Conservation (phyloP, 1,139 yeast species). For the Nematodospora anomalae region DNA sequence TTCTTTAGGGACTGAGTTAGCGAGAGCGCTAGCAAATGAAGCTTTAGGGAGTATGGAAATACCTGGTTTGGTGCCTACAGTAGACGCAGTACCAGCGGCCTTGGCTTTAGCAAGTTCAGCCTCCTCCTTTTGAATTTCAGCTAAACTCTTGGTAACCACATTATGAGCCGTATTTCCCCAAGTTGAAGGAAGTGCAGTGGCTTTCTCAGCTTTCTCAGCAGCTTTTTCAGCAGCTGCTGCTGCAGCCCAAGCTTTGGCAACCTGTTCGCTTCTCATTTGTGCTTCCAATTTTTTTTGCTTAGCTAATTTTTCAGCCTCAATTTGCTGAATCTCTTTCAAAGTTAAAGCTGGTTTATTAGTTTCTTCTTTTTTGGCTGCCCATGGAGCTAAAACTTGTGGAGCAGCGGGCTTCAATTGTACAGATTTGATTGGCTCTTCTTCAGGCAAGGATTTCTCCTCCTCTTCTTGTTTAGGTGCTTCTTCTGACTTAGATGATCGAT, state of each 20-base stretch:
- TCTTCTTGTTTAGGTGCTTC: constrained; percentile 5
- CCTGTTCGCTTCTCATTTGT: constrained; percentile 32
- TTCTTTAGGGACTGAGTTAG: constrained; percentile 28
- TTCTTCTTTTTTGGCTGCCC: constrained; percentile 17
- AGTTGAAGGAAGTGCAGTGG: constrained; percentile 47
- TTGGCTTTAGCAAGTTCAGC: constrained; percentile 39
- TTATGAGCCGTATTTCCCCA: constrained; percentile 46
- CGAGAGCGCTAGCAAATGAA: constrained; percentile 35
- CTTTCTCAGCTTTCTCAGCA: constrained; percentile 21
- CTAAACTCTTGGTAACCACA: constrained; percentile 34
- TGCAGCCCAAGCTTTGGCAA: constrained; percentile 21
- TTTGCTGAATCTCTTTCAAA: constrained; percentile 66
- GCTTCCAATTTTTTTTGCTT: constrained; percentile 38
- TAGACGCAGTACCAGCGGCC: constrained; percentile 18
- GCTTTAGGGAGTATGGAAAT: not conserved
- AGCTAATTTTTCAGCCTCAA: constrained; percentile 57
- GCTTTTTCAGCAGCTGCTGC: constrained; percentile 28
- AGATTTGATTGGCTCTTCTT: constrained; percentile 5
- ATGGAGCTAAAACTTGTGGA: constrained; percentile 21
- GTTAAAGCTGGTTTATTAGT: constrained; percentile 50
- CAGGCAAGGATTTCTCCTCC: not conserved
- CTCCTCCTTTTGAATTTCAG: constrained; percentile 49
- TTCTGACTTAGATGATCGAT: no score
- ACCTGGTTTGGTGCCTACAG: constrained; percentile 12
- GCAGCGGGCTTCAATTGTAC: constrained; percentile 24